Conservation (phyloP, 2,329 filamentous ascomycete species). For the Cladorrhinum sp. region DNA sequence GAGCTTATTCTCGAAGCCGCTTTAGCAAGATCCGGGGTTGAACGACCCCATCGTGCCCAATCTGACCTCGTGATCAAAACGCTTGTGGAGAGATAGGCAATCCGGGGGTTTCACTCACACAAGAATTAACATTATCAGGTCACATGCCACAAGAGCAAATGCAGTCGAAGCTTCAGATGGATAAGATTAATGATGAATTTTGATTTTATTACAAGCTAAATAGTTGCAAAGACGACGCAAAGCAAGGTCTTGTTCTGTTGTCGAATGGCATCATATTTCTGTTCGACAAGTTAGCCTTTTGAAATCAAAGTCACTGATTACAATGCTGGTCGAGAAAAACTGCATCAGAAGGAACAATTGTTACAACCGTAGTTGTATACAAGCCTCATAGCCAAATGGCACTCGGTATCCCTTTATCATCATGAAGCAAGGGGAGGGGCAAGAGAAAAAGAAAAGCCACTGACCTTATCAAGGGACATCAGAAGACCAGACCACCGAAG, state of each 20-base stretch:
- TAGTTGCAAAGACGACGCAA: neutral
- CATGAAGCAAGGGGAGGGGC: neutral
- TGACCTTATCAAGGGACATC: neutral
- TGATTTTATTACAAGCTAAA: neutral
- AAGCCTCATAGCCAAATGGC: conserved; percentile 8
- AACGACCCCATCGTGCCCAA: neutral
- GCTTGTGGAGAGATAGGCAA: too few species aligned
- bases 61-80: neutral
- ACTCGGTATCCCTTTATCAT: conserved; percentile 12
- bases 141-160: neutral
- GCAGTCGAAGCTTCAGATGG: too few species aligned
- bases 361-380: conserved; percentile 9
- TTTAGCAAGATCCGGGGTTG: neutral
- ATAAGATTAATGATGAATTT: neutral
- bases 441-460: neutral
- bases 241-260: neutral
- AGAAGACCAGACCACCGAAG: neutral
- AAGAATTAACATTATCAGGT: neutral
- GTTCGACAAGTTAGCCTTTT: neutral
- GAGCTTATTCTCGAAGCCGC: neutral
- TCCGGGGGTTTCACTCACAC: neutral
- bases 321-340: neutral
- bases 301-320: neutral
- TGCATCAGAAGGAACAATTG: conserved; percentile 12
- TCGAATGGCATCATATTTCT: neutral